Conservation (phyloP, 2,329 filamentous ascomycete species). For the Monilinia fructigena region DNA sequence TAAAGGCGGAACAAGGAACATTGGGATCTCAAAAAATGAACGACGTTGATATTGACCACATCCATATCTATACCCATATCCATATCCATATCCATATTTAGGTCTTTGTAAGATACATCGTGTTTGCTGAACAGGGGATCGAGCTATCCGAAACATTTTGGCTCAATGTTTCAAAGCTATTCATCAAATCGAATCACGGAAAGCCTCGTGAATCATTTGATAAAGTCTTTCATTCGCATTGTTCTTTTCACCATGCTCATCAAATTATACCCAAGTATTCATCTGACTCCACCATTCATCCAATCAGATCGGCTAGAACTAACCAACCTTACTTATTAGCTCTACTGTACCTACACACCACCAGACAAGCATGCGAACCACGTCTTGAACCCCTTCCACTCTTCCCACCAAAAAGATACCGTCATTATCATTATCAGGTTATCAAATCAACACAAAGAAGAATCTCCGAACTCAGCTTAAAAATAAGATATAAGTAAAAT, state of each 20-base stretch:
- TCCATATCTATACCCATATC: background rate
- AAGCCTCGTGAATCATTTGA: background rate
- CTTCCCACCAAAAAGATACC: background rate
- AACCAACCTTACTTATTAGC: background rate
- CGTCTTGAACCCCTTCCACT: background rate
- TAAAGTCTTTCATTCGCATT: background rate
- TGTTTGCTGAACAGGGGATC: slow-evolving; percentile 4
- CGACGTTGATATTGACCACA: slow-evolving; percentile 25
- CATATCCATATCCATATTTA: background rate
- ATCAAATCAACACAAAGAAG: background rate
- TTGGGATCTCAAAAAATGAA: slow-evolving; percentile 28
- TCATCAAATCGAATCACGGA: background rate
- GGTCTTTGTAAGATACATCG: slow-evolving; percentile 6
- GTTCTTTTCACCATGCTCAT: background rate
- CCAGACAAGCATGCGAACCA: background rate
- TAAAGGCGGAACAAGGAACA: slow-evolving; percentile 49
- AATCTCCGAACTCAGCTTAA: background rate
- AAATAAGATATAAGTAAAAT: background rate
- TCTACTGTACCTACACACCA: no score
- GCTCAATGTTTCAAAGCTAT: background rate
- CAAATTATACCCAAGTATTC: no score
- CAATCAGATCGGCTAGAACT: background rate
- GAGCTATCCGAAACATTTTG: slow-evolving; percentile 14
- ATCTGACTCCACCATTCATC: background rate
- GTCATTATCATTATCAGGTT: background rate